Base-by-base conservation (phyloP, 306 rosid genomes). In the Abrus pulchellus region DNA sequence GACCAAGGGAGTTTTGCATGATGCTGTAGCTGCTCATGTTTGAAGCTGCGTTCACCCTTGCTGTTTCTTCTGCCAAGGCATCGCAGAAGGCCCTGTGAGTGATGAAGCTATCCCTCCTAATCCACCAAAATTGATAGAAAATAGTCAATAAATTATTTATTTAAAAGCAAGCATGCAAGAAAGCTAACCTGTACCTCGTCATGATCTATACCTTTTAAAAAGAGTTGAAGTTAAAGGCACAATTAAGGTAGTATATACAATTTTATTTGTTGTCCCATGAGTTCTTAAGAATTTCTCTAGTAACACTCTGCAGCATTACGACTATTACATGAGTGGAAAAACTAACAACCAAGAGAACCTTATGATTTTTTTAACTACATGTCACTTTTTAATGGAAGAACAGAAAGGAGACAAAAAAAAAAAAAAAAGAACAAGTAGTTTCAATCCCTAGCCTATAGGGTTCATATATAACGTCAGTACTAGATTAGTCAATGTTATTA, bases 11-110 rank as follows among this genome's bases (percentile, higher is more conserved):
- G 7, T 64, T 52, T 41, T 79, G 89, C 85, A 89, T 88, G 79
- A 90, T 80, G 78, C 79, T 91, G 83, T 89, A 81, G 80, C 84
- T 82, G 86, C 36, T 87, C 30, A 88, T 81, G 87, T 54, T 84
- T 65, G 94, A 67, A 27, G 81, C 87, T 80, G 93, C 97, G 57
- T 88, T 94, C 62, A 94, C 85, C 78, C 97, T 85, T 0, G 98
- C 98, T 65, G 98, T 90, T 87, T 94, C 97, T 90, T 94, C 98
- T 12, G 98, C 98, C 29, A 94, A 90, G 68, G 97, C 98, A 57
- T 94, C 98, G 45, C 98, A 94, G 75, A 94, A 94, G 10, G 97
- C 97, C 66, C 98, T 87, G 72, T 94, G 98, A 56, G 97, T 92
- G 57, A 94, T 94, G 89, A 94, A 94, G 85, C 97, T 94, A 57